Percentiles rank a stretch among this genome's conserved stretches.
phyloP scores from a whole-genome alignment of 2,329 filamentous ascomycete species.

The Sclerotinia borealis region DNA sequence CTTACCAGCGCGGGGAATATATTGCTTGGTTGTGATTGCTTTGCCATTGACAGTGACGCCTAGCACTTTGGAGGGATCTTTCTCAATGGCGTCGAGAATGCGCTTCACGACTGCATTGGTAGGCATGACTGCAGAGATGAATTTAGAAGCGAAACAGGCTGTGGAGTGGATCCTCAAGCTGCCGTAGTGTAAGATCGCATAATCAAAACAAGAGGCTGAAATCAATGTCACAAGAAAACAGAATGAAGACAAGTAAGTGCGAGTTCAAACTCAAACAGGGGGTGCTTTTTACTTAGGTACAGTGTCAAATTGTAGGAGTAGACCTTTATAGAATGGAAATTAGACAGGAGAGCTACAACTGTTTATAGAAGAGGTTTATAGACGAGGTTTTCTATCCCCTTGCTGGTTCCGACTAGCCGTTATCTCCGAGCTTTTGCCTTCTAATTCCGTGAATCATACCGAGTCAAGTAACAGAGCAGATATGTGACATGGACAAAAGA shows the following conservation, averaged over 20 bases:
- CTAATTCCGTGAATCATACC: neutral
- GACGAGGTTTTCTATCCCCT: neutral
- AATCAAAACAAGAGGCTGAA: neutral
- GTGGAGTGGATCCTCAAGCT: neutral
- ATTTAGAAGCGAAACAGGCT: neutral
- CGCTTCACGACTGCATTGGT: conserved; percentile 10
- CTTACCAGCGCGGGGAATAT: conserved; percentile 32
- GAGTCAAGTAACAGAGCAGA: neutral
- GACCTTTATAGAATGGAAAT: neutral
- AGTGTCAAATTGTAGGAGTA: neutral
- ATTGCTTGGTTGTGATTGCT: conserved; percentile 30
- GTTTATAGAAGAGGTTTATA: too few relatives aligned
- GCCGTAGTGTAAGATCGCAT: neutral
- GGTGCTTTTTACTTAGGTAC: neutral
- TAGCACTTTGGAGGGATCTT: conserved; percentile 32
- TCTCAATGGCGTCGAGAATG: conserved; percentile 6
- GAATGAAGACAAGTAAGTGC: neutral
- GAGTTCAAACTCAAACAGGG: neutral
- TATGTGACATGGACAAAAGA: neutral
- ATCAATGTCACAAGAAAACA: neutral
- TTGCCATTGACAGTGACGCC: conserved; percentile 30
- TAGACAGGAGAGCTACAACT: neutral
- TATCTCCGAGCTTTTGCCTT: neutral
- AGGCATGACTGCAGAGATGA: conserved; percentile 5
- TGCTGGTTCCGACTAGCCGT: too few relatives aligned